Percentiles rank a stretch among this genome's conserved stretches.
These are phyloP conservation scores for Elaeis oleifera DNA, from an alignment of 202 grass and related monocot genomes.

Conservation along the genomic window DNA sequence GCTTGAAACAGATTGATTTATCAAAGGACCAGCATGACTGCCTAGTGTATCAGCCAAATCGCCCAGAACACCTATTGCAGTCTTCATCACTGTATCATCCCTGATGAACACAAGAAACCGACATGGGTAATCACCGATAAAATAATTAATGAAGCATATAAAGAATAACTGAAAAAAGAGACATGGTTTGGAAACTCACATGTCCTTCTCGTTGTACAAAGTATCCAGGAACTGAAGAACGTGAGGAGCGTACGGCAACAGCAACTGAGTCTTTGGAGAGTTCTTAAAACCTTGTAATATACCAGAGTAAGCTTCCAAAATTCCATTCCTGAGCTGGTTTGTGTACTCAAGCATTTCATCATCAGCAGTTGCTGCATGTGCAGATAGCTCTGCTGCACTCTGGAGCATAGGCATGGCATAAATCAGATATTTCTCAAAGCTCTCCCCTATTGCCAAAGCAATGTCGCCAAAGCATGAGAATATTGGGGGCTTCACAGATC, in stretches of 20 bases:
- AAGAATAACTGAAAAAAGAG: constrained; percentile 11
- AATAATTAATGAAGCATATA: background rate
- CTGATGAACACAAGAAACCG: constrained; percentile 24
- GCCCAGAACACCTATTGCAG: constrained; percentile 78
- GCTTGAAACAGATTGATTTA: constrained; percentile 67
- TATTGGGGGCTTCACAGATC: constrained; percentile 77
- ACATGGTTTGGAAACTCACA: constrained; percentile 40
- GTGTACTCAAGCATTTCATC: constrained; percentile 92
- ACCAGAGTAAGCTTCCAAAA: constrained; percentile 94
- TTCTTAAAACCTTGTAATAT: constrained; percentile 93
- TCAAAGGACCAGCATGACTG: constrained; percentile 64
- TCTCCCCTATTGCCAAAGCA: constrained; percentile 79
- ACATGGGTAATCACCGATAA: background rate
- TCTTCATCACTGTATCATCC: constrained; percentile 95
- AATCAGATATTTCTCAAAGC: constrained; percentile 90
- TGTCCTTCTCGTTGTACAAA: constrained; percentile 73
- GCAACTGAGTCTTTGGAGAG: constrained; percentile 69
- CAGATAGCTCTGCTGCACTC: constrained; percentile 74
- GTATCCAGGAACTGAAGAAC: constrained; percentile 75
- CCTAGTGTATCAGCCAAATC: constrained; percentile 87
- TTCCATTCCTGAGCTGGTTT: constrained; percentile 80
- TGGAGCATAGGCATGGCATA: constrained; percentile 95
- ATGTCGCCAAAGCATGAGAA: constrained; percentile 91
- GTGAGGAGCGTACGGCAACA: constrained; percentile 66
- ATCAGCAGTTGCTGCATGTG: constrained; percentile 50